Evolutionary conservation across 495 filamentous ascomycete species (phyloP).

Genomic region (Viridothelium virens): DNA sequence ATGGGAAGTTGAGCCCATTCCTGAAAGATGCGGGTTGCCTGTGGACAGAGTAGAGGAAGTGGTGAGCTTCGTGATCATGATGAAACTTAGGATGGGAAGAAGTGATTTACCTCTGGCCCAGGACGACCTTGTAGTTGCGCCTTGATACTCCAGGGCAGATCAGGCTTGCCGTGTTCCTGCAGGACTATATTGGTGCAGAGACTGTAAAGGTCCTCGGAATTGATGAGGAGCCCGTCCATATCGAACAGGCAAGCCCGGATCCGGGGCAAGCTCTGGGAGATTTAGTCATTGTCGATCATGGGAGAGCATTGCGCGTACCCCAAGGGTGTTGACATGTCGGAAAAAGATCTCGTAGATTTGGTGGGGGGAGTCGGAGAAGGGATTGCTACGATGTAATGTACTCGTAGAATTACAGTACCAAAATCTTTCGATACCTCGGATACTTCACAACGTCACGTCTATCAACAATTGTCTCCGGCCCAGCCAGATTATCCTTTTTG

Average conservation of each 20-base stretch:
- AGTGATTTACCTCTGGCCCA: slow-evolving; percentile 49
- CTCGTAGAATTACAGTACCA: no score
- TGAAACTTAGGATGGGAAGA: slow-evolving; percentile 33
- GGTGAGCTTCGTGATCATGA: not conserved
- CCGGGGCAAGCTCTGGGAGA: slow-evolving; percentile 43
- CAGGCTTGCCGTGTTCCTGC: slow-evolving; percentile 57
- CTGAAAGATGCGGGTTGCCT: slow-evolving; percentile 54
- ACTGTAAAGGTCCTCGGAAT: slow-evolving; percentile 91
- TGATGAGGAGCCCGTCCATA: slow-evolving; percentile 93
- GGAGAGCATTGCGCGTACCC: not conserved
- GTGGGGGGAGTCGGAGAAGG: not conserved
- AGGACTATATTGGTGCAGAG: slow-evolving; percentile 75
- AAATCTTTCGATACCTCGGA: no score
- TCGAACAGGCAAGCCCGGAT: slow-evolving; percentile 94
- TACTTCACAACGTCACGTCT: no score
- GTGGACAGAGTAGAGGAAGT: slow-evolving; percentile 24
- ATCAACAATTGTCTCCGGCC: no score
- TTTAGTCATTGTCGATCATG: slow-evolving; percentile 9
- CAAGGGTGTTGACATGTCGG: not conserved
- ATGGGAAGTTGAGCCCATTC: slow-evolving; percentile 88
- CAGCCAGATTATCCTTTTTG: no score
- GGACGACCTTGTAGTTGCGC: slow-evolving; percentile 92
- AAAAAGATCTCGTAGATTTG: not conserved
- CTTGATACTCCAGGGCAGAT: slow-evolving; percentile 87
- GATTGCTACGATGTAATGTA: no score